Evolutionary conservation across 306 rosid genomes (phyloP), one percentile per base, ranked within the genome.

Genomic region (Vicia villosa): DNA sequence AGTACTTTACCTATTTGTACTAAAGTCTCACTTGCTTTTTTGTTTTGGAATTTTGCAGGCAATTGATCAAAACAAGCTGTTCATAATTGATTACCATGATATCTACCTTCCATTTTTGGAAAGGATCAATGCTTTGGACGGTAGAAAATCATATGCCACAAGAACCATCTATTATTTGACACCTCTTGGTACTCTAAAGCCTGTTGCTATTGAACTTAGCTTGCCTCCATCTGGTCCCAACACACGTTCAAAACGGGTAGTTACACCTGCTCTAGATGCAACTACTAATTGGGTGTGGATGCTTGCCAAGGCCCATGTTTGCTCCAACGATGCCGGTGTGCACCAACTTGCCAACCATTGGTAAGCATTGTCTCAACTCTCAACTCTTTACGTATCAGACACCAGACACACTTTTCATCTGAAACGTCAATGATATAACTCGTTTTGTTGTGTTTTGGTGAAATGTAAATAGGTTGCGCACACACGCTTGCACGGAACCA

Each of bases 291-390:
- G 99, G 99, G 14, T 51, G 16, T 94, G 99, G 99, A 89, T 84
- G 80, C 92, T 94, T 51, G 99, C 99, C 17, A 94, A 94, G 83
- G 89, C 97, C 4, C 99, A 94, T 30, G 95, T 88, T 32, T 84
- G 92, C 73, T 65, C 94, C 80, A 94, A 94, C 21, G 99, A 94
- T 37, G 96, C 92, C 1, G 99, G 99, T 8, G 96, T 91, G 28
- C 99, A 94, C 83, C 99, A 94, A 79, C 99, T 94, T 20, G 85
- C 84, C 14, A 85, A 94, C 78, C 99, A 94, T 80, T 94, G 97
- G 99, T 92, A 82, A 50, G 83, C 16, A 59, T 5, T 32, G 8
- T 32, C 37, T 5, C 37, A 32, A 32, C 8, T 32, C 8, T n/a
- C n/a, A n/a, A n/a, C n/a, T n/a, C n/a, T n/a, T n/a, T n/a, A n/a